Evolutionary conservation across 192 early-diverging fungal species (phyloP), one percentile per base, ranked within the genome.

Genomic region (Coemansia sp.): DNA sequence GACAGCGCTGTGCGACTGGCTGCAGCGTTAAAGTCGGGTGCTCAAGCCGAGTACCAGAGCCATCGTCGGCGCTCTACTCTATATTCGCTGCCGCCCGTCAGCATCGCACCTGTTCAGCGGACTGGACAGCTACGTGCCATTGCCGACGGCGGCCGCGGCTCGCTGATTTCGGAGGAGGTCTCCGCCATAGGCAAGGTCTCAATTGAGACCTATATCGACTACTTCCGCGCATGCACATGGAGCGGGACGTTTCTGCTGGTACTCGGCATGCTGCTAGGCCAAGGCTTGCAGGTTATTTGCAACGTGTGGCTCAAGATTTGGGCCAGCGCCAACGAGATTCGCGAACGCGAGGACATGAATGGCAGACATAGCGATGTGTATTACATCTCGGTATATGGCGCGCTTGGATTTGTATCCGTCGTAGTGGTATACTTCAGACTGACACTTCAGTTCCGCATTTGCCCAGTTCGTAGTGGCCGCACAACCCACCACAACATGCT

Each of bases 381-480:
- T 20, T 90, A 94, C 59, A 77, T 98, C 10, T 74, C 82, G 11
- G 83, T 94, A 22, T 97, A 97, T 79, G 92, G 91, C 5, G 64
- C 71, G 1, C 70, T 94, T 38, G 95, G 94, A 8, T 64, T 94
- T 15, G 46, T 83, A 1, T 90, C 87, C 27, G 80, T 90, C 17
- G 43, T 88, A 5, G 79, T 87, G 51, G 82, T 88, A 11, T 84
- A 91, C 22, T 68, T 89, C 49, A 89, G 93, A 63, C 84, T 86
- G 11, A 77, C 94, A 32, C 76, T 91, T 59, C 87, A 89, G 31
- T 96, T 92, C 89, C 84, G 92, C 6, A 84, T 77, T 29, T 96
- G 94, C 57, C 92, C 87, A 40, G 93, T 95, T 69, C 86, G 88
- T 19, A 94, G 94, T 17, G 92, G 93, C 6, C 81, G 86, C 29